Evolutionary conservation across 345 rosid species (phyloP), one percentile per base, ranked within the genome.

Genomic region (Corchorus olitorius): DNA sequence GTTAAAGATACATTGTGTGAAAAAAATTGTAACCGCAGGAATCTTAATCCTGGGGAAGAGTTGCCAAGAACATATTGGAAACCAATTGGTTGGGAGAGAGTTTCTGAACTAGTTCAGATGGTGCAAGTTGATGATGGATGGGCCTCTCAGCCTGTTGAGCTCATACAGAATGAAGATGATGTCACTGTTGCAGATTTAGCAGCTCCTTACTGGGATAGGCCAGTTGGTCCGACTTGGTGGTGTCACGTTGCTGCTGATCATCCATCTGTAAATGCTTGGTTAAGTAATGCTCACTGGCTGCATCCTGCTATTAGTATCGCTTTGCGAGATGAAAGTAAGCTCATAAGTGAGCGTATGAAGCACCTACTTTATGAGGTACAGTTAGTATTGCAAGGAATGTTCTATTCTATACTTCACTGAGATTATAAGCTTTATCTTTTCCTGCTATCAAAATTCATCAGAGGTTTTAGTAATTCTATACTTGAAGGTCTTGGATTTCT

Each of bases 181-280:
- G 84, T 79, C 16, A 86, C 91, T 0, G 85, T 87, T 52, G 88
- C 91, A 13, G 94, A 88, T 76, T 6, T 88, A 13, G 91, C 91
- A 34, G 77, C 87, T 70, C 89, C 91, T 70, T 87, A 88, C 75
- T 84, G 87, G 89, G 88, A 87, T 82, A 59, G 84, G 63, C 86
- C 88, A 6, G 78, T 82, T 0, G 92, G 94, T 41, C 92, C 91
- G 6, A 88, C 91, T 1, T 90, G 94, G 92, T 88, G 92, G 94
- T 88, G 91, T 69, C 89, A 90, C 68, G 82, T 90, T 0, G 84
- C 75, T 45, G 88, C 92, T 15, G 84, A 61, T 49, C 88, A 90
- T 76, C 91, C 67, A 17, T 77, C 73, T 10, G 54, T 90, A 19
- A 65, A 55, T 17, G 69, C 73, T 33, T 90, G 92, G 94, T 66